A percentile compares a stretch with the other conserved stretches of the same genome.
Evolutionary conservation across 352 stramenopile genomes (phyloP).

Genomic region (Phytophthora rubi): DNA sequence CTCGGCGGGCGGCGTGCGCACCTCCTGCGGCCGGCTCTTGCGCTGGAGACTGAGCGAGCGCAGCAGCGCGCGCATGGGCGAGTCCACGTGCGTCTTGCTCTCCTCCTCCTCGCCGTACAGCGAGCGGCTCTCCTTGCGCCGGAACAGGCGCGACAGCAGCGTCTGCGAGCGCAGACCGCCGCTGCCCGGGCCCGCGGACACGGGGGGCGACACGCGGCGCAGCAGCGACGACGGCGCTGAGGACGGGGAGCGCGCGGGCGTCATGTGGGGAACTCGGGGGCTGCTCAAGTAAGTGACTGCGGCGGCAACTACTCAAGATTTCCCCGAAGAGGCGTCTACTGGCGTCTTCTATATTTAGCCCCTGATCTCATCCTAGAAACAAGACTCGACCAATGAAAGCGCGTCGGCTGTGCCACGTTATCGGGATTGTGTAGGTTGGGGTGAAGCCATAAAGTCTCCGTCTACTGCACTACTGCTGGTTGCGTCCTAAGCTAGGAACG

Average conservation of each 20-base stretch:
- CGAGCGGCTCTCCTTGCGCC: conserved; percentile 33
- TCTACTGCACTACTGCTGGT: not conserved
- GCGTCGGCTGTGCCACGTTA: not conserved
- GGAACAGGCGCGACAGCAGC: conserved; percentile 44
- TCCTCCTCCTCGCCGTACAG: conserved; percentile 44
- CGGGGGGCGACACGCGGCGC: conserved; percentile 6
- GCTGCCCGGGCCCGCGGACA: conserved; percentile 5
- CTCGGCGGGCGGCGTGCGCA: not conserved
- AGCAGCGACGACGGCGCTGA: conserved; percentile 25
- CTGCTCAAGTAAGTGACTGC: conserved; percentile 1
- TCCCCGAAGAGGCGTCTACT: conserved; percentile 25
- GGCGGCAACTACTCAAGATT: conserved; percentile 47
- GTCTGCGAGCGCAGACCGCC: conserved; percentile 27
- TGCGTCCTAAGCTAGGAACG: too few species aligned
- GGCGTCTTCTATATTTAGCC: conserved; percentile 10
- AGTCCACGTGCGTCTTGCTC: conserved; percentile 37
- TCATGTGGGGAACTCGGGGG: conserved; percentile 2
- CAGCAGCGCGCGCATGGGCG: conserved; percentile 40
- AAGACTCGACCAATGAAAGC: not conserved
- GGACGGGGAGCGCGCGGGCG: conserved; percentile 23
- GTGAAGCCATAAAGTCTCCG: conserved; percentile 1
- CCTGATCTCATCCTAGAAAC: not conserved
- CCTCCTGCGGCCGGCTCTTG: conserved; percentile 16
- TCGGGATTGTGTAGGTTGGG: not conserved
- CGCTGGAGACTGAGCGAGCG: conserved; percentile 46